A percentile compares a stretch with the other conserved stretches of the same genome.
Conservation (phyloP, 352 stramenopile species). For the Pythium guiyangense region DNA sequence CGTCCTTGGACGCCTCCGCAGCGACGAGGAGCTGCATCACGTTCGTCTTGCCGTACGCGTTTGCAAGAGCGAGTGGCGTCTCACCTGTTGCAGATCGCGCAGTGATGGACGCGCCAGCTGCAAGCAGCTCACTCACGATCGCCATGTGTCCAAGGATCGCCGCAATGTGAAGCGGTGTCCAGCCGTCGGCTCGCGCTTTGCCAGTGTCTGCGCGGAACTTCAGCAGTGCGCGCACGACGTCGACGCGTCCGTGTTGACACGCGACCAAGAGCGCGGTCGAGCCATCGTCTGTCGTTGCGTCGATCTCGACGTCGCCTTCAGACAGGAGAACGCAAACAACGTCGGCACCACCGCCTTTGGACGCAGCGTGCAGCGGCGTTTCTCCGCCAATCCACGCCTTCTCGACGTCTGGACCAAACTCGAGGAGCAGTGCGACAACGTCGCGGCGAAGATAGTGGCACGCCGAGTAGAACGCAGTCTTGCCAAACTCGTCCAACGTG, state of each 20-base stretch:
- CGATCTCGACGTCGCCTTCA: neutral
- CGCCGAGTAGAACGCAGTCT: neutral
- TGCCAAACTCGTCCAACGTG: neutral
- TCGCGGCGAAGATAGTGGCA: no score
- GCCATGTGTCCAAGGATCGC: neutral
- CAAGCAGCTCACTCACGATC: no score
- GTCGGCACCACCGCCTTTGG: neutral
- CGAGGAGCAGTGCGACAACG: neutral
- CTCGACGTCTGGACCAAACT: neutral
- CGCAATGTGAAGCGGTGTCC: no score
- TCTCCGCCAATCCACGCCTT: neutral
- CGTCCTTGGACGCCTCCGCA: no score
- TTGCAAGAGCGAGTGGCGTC: neutral
- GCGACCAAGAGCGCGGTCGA: neutral
- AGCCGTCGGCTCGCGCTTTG: no score
- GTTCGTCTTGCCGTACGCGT: no score
- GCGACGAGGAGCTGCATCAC: no score
- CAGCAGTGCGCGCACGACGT: no score
- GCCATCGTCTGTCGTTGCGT: neutral
- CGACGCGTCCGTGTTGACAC: neutral
- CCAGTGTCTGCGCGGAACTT: no score
- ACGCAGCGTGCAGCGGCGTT: neutral
- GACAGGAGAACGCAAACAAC: neutral
- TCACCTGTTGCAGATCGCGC: neutral
- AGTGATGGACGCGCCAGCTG: neutral